Conservation (phyloP, 768 basidiomycete genomes). For the Gyrodon lividus region DNA sequence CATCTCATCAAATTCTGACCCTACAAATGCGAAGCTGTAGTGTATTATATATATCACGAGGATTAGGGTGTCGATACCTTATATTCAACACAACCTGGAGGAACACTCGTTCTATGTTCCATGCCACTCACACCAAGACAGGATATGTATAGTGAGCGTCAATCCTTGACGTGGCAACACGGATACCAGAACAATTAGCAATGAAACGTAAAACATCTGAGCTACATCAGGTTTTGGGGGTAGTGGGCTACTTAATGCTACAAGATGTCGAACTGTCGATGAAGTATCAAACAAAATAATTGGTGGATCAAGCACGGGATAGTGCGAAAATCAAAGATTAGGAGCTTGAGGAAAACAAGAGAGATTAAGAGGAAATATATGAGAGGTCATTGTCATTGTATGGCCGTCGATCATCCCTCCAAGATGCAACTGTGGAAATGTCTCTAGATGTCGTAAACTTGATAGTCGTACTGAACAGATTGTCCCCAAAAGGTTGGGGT, state of each 20-base stretch:
- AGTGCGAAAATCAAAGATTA: constrained; percentile 2
- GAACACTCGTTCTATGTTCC: not conserved
- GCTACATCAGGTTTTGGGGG: not conserved
- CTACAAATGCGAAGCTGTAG: not conserved
- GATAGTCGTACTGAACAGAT: constrained; percentile 68
- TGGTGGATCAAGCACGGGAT: not conserved
- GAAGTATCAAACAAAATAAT: not conserved
- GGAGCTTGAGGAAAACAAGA: not conserved
- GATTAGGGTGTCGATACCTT: too few species aligned
- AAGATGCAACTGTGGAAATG: not conserved
- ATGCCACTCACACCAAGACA: not conserved
- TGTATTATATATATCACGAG: not conserved
- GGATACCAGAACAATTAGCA: too few species aligned
- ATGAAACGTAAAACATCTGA: not conserved
- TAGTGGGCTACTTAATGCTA: not conserved
- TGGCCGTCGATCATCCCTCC: not conserved
- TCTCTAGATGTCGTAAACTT: constrained; percentile 48
- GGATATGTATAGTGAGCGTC: not conserved
- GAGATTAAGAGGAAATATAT: not conserved
- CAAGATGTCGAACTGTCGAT: not conserved
- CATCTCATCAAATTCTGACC: not conserved
- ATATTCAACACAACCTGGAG: not conserved
- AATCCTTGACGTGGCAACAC: too few species aligned
- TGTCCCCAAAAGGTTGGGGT: constrained; percentile 67
- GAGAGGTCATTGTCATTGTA: not conserved